phyloP scores from a whole-genome alignment of 192 early-diverging fungal genomes.

The Podila clonocystis region DNA sequence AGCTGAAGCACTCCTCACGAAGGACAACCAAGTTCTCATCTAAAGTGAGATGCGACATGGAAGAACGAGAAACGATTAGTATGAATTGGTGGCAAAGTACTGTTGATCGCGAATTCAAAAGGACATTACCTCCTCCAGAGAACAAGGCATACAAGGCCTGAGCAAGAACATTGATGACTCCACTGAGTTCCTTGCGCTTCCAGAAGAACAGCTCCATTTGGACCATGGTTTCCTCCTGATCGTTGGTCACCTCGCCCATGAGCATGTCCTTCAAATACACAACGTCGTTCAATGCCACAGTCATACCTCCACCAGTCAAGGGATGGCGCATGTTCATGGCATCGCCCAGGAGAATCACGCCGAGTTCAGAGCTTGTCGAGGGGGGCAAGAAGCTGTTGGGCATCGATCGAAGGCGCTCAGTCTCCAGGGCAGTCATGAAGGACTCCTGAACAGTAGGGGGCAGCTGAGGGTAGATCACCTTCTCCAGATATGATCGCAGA shows the following conservation, averaged over 20 bases:
- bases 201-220: conserved; percentile 76
- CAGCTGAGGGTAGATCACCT: conserved; percentile 71
- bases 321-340: conserved; percentile 96
- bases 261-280: conserved; percentile 73
- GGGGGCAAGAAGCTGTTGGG: conserved; percentile 90
- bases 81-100: neutral
- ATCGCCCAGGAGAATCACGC: conserved; percentile 89
- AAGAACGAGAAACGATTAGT: neutral
- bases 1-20: conserved; percentile 86
- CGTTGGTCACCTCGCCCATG: conserved; percentile 53
- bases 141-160: conserved; percentile 92
- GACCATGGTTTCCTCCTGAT: conserved; percentile 49
- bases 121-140: conserved; percentile 65
- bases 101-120: neutral
- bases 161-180: conserved; percentile 89
- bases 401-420: conserved; percentile 81
- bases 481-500: conserved; percentile 67
- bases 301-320: conserved; percentile 98
- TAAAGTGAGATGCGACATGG: conserved; percentile 15
- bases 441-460: conserved; percentile 66
- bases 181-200: conserved; percentile 71
- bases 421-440: conserved; percentile 76
- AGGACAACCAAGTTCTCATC: conserved; percentile 76
- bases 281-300: conserved; percentile 92
- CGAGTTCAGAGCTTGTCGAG: conserved; percentile 67